A percentile compares a stretch with the other conserved stretches of the same genome.
Evolutionary conservation across 192 early-diverging fungal species (phyloP).

Genomic region (Coemansia sp.): DNA sequence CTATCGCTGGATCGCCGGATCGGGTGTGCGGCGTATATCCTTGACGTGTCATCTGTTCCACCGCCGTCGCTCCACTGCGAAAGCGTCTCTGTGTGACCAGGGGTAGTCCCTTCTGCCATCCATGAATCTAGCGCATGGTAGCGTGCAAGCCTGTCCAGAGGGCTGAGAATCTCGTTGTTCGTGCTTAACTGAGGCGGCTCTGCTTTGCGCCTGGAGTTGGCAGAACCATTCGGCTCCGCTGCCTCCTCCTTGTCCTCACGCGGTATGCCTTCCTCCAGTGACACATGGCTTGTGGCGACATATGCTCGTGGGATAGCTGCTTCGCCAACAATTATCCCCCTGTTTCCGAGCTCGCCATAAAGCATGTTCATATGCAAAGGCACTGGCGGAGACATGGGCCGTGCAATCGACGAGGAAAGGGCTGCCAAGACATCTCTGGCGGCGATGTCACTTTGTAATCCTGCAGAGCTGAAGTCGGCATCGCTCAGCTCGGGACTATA

Average conservation of each 20-base stretch:
- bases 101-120: conserved; percentile 7
- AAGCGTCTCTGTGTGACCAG: not conserved
- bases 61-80: conserved; percentile 3
- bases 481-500: conserved; percentile 26
- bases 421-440: not conserved
- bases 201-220: not conserved
- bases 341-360: conserved; percentile 32
- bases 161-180: conserved; percentile 21
- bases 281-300: not conserved
- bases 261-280: not conserved
- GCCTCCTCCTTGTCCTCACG: not conserved
- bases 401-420: conserved; percentile 13
- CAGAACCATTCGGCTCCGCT: not conserved
- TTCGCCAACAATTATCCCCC: conserved; percentile 29
- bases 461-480: conserved; percentile 5
- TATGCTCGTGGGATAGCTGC: conserved; percentile 2
- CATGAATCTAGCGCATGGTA: conserved; percentile 30
- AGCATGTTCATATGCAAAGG: conserved; percentile 28
- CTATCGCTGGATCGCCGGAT: conserved; percentile 16
- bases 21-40: conserved; percentile 26
- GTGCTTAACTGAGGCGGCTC: not conserved
- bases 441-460: not conserved
- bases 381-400: conserved; percentile 30
- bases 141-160: conserved; percentile 30
- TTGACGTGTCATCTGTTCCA: conserved; percentile 23